Conservation (phyloP, 129 eudicot genomes). For the Artemisia tridentata region DNA sequence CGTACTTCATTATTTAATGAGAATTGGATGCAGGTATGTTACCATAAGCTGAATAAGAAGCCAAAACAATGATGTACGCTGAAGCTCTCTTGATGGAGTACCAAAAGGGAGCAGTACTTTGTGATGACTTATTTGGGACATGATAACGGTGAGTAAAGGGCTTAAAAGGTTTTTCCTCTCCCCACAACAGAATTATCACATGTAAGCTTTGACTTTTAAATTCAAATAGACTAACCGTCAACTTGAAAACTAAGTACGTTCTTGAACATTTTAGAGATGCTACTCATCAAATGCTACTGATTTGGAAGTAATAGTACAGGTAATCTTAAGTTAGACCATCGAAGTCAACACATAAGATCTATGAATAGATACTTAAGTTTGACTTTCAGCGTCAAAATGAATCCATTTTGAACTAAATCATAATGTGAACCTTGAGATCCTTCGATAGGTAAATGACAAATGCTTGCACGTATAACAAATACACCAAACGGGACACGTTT, state of each 20-base stretch:
- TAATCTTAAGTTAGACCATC: too few relatives aligned
- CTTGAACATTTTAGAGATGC: too few relatives aligned
- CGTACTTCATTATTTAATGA: not conserved
- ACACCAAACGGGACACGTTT: not conserved
- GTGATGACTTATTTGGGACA: constrained; percentile 66
- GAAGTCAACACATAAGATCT: too few relatives aligned
- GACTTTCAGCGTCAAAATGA: not conserved
- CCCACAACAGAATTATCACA: constrained; percentile 39
- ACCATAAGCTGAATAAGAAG: constrained; percentile 88
- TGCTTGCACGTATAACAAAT: not conserved
- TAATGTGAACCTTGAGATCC: not conserved
- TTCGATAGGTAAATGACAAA: not conserved
- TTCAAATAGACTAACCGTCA: constrained; percentile 14
- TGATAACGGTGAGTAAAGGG: constrained; percentile 58
- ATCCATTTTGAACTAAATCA: constrained; percentile 4
- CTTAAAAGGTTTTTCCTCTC: constrained; percentile 67
- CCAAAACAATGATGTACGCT: constrained; percentile 70
- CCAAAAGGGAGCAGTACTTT: constrained; percentile 68
- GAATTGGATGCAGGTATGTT: constrained; percentile 5
- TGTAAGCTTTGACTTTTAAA: constrained; percentile 17
- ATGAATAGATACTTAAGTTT: too few relatives aligned
- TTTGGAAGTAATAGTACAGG: too few relatives aligned
- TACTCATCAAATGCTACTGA: too few relatives aligned
- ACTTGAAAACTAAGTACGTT: not conserved
- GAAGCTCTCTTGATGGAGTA: constrained; percentile 59